These are phyloP conservation scores for Suhomyces xylopsoci DNA, from an alignment of 805 yeast species.

Conservation along the genomic window DNA sequence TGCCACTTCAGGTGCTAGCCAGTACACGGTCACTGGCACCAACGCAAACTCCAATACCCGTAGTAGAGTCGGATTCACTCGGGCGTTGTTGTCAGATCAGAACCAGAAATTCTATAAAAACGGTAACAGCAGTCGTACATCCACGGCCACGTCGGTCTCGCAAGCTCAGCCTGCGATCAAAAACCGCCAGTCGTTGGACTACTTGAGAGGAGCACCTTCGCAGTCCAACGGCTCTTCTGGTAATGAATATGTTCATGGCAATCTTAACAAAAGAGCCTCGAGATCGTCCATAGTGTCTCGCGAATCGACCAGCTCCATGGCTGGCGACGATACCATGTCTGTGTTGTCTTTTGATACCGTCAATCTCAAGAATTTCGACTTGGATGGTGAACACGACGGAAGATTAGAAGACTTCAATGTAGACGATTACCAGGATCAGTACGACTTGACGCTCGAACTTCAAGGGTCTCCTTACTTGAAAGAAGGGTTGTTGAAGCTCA, in stretches of 20 bases:
- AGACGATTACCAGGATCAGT: conserved; percentile 43
- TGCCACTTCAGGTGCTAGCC: conserved; percentile 28
- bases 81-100: conserved; percentile 37
- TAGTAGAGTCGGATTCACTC: conserved; percentile 36
- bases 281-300: conserved; percentile 32
- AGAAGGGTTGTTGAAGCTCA: conserved; percentile 60
- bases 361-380: conserved; percentile 14
- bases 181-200: conserved; percentile 26
- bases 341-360: conserved; percentile 37
- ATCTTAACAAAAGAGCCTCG: conserved; percentile 31
- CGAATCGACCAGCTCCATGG: conserved; percentile 22
- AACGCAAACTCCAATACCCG: conserved; percentile 14
- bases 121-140: conserved; percentile 9
- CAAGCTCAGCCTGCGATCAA: conserved; percentile 1
- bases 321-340: conserved; percentile 29
- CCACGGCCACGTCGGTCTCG: neutral
- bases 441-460: conserved; percentile 59
- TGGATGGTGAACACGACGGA: conserved; percentile 10
- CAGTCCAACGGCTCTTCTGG: neutral
- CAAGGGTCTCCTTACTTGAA: conserved; percentile 77
- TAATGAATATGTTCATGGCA: neutral
- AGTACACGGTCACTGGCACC: conserved; percentile 16
- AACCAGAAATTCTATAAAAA: conserved; percentile 21
- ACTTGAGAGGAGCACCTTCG: conserved; percentile 13
- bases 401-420: conserved; percentile 36